Base-by-base conservation (phyloP, 164 flowering plant species). In the Nelumbo lutea region DNA sequence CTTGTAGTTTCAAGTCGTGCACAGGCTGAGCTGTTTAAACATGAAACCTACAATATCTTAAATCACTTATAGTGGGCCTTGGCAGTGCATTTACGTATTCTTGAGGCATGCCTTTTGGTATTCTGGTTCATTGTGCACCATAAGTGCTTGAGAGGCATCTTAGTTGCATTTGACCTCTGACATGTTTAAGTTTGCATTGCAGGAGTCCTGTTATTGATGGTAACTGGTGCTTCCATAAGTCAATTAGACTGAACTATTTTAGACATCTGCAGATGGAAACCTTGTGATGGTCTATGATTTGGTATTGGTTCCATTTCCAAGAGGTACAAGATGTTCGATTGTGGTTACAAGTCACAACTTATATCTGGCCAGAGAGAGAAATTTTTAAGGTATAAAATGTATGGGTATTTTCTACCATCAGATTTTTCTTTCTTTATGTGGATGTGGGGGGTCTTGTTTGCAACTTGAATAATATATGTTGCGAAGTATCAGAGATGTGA, bases 351-450 rank as follows among this genome's bases (percentile, higher is more conserved):
- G 69, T 77, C 90, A 15, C 89, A 87, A 58, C 79, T 69, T 44
- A 83, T 85, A 14, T 82, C 79, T 43, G 93, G 93, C 44, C 80
- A 85, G 57, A 83, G 73, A 67, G 88, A 87, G 79, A 88, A 87
- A 60, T 88, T 88, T 73, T 91, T 83, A 55, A 85, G 91, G 94
- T 88, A 83, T 52, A 51, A 51, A 43, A 42, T 63, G 68, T 51
- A 57, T 41, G 45, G 55, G n/a, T 57, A 9, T 11, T 61, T 55
- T 51, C 47, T 57, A 44, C 43, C 45, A 40, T 52, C 27, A 27
- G 27, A 10, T 57, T 10, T n/a, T 13, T 41, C 40, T 9, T 42
- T 41, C 14, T 13, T 11, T 58, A 10, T 27, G 40, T 57, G 6
- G 9, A 39, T 4, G 38, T 40, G 7, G 5, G 7, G 5, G 10